A percentile compares a stretch with the other conserved stretches of the same genome.
Conservation (phyloP, 2,329 filamentous ascomycete genomes). For the Paecilomyces dactylethromorphus region DNA sequence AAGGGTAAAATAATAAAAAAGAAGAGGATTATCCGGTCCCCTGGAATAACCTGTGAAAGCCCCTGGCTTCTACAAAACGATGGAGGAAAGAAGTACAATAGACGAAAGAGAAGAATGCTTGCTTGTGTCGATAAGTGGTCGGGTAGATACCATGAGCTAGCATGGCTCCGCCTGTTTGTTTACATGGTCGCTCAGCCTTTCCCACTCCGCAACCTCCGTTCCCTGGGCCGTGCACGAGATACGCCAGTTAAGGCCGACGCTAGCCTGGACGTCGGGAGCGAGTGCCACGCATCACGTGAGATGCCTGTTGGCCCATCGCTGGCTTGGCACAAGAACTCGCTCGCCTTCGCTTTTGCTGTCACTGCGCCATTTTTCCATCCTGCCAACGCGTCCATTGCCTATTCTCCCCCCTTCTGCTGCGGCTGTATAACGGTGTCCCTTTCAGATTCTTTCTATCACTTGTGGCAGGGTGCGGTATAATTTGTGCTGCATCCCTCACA, state of each 20-base stretch:
- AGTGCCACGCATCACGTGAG: not conserved
- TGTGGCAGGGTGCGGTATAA: not conserved
- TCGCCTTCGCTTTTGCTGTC: not conserved
- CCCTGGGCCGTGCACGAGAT: conserved; percentile 5
- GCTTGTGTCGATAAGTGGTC: conserved; percentile 6
- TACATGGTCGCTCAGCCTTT: conserved; percentile 19
- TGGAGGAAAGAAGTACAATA: conserved; percentile 1
- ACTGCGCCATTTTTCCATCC: not conserved
- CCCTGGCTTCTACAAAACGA: not conserved
- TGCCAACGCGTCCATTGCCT: not conserved
- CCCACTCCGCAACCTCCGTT: not conserved
- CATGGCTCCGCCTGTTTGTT: conserved; percentile 27
- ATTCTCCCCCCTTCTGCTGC: not conserved
- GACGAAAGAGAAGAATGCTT: not conserved
- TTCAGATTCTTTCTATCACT: not conserved
- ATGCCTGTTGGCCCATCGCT: not conserved
- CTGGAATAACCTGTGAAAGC: not conserved
- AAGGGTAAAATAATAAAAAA: not conserved
- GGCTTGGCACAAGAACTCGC: not conserved
- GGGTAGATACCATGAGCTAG: conserved; percentile 3
- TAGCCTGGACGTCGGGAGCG: not conserved
- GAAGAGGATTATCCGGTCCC: not conserved
- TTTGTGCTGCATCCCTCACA: not conserved
- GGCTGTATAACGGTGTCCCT: not conserved
- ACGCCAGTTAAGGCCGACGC: conserved; percentile 11